Evolutionary conservation across 345 rosid species (phyloP).

Genomic region (Syzygium jambos): DNA sequence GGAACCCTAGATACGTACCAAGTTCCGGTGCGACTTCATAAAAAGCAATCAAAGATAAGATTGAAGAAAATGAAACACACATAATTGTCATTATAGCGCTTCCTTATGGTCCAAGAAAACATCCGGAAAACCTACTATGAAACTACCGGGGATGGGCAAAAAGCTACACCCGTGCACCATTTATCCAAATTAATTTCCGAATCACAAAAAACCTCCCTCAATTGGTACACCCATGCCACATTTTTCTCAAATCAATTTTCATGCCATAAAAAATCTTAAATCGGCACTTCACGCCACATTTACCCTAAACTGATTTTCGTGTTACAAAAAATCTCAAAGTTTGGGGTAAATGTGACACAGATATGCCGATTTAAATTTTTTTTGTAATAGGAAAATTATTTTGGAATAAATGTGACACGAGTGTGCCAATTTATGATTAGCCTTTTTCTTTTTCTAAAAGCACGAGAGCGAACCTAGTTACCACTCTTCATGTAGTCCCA

Average conservation of each 20-base stretch:
- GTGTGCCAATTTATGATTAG: not conserved
- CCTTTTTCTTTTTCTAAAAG: not conserved
- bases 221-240: not conserved
- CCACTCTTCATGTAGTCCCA: not conserved
- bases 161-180: not conserved
- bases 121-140: not conserved
- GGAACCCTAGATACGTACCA: not conserved
- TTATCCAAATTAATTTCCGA: not conserved
- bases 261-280: not conserved
- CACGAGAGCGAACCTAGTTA: not conserved
- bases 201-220: not conserved
- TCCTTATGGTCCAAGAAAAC: not conserved
- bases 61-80: not conserved
- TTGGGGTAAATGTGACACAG: not conserved
- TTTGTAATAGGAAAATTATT: not conserved
- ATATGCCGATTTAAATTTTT: not conserved
- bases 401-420: not conserved
- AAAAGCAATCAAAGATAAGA: not conserved
- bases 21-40: not conserved
- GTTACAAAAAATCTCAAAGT: not conserved
- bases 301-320: not conserved
- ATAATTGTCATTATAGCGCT: not conserved
- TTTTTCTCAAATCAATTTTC: not conserved
- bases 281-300: rapidly evolving
- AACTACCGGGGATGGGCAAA: not conserved